Conservation (phyloP, 208 protist genomes). For the Eutreptiella sp. region DNA sequence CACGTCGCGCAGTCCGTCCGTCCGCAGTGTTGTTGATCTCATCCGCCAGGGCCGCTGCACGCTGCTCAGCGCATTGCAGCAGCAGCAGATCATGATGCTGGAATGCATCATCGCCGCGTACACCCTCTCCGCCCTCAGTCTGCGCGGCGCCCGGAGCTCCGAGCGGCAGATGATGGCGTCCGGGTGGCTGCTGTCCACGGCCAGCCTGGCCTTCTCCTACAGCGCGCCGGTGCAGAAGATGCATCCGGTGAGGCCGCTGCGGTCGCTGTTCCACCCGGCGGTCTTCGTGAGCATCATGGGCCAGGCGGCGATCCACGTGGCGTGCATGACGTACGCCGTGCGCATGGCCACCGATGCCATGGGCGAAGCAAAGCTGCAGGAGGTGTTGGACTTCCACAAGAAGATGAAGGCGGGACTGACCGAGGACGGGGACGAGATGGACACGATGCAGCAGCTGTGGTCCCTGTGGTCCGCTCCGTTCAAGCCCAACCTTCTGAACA, state of each 20-base stretch:
- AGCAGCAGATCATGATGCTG: constrained; percentile 79
- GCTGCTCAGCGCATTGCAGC: constrained; percentile 89
- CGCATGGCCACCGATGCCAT: constrained; percentile 1
- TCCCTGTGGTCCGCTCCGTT: too few relatives aligned
- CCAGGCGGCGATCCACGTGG: constrained; percentile 59
- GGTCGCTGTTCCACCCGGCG: constrained; percentile 54
- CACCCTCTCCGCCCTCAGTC: constrained; percentile 53
- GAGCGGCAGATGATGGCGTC: constrained; percentile 62
- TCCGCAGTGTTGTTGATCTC: constrained; percentile 82
- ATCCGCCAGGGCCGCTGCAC: constrained; percentile 94
- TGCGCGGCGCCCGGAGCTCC: constrained; percentile 62
- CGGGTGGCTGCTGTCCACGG: constrained; percentile 51
- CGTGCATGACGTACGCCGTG: constrained; percentile 35
- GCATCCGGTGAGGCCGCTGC: constrained; percentile 41
- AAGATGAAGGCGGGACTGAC: not conserved
- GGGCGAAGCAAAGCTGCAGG: not conserved
- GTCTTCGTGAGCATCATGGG: constrained; percentile 37
- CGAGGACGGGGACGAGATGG: constrained; percentile 42
- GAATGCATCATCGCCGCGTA: constrained; percentile 73
- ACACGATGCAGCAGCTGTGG: too few relatives aligned
- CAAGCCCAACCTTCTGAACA: constrained; percentile 57
- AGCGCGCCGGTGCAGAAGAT: constrained; percentile 49
- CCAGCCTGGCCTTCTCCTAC: constrained; percentile 71
- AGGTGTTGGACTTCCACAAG: too few relatives aligned
- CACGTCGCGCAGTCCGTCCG: constrained; percentile 76